Conservation (phyloP, 371 early-diverging fungal species). For the Catenaria anguillulae region DNA sequence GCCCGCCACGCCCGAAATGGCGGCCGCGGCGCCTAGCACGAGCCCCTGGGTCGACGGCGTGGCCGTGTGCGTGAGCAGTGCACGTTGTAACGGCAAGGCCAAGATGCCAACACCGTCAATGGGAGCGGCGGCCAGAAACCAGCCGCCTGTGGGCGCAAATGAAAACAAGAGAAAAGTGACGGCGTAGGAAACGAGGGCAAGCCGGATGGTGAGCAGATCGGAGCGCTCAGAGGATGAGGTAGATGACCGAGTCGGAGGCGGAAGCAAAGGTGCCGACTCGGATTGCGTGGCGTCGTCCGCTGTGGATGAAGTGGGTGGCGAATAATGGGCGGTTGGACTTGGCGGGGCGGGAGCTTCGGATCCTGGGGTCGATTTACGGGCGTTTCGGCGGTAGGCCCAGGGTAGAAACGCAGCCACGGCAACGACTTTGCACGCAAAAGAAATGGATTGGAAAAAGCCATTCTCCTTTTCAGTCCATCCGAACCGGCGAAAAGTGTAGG, state of each 20-base stretch:
- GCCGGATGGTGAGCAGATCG: not conserved
- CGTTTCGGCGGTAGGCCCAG: too few relatives aligned
- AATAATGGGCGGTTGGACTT: too few relatives aligned
- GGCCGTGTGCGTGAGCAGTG: not conserved
- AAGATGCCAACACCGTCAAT: not conserved
- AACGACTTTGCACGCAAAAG: not conserved
- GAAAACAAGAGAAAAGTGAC: not conserved
- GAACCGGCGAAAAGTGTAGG: not conserved
- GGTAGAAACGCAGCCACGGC: not conserved
- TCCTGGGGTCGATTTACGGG: too few relatives aligned
- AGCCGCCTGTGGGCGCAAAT: not conserved
- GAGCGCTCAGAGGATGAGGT: too few relatives aligned
- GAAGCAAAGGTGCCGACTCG: too few relatives aligned
- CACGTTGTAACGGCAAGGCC: not conserved
- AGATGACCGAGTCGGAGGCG: too few relatives aligned
- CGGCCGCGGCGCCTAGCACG: not conserved
- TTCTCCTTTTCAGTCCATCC: constrained; percentile 1
- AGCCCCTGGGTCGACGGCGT: not conserved
- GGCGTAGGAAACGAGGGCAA: not conserved
- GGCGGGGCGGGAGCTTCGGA: too few relatives aligned
- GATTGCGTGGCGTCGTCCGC: too few relatives aligned
- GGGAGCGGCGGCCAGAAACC: not conserved
- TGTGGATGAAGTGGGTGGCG: too few relatives aligned
- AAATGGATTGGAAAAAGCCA: not conserved
- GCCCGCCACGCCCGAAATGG: not conserved